phyloP scores from a whole-genome alignment of 495 filamentous ascomycete species.

The Sabuloglossum arenarium region DNA sequence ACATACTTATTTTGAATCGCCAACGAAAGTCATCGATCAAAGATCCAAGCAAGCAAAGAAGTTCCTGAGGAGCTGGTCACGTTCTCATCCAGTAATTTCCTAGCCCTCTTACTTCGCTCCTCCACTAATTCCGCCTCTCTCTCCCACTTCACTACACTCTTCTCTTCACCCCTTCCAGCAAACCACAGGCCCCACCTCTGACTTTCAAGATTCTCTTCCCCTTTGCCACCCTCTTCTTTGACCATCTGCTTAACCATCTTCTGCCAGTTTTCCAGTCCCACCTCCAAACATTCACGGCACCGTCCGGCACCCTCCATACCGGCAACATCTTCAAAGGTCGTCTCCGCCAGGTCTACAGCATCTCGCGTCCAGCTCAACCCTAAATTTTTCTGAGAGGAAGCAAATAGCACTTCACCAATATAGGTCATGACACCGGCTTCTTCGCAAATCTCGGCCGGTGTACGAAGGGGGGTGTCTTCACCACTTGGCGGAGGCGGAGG shows the following conservation, averaged over 20 bases:
- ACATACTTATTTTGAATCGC: background rate
- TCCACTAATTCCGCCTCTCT: background rate
- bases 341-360: constrained; percentile 49
- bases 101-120: background rate
- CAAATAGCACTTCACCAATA: constrained; percentile 85
- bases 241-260: constrained; percentile 43
- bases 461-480: constrained; percentile 37
- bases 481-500: constrained; percentile 45
- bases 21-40: background rate
- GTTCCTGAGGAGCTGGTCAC: background rate
- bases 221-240: constrained; percentile 17
- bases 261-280: constrained; percentile 54
- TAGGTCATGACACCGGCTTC: constrained; percentile 73
- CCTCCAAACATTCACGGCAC: constrained; percentile 51
- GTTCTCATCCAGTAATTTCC: constrained; percentile 1
- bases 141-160: constrained; percentile 12
- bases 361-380: constrained; percentile 74
- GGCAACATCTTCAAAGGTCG: constrained; percentile 22
- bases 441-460: constrained; percentile 44
- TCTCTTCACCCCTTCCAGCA: constrained; percentile 13
- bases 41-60: background rate
- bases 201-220: background rate
- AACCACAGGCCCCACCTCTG: background rate
- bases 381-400: constrained; percentile 22
- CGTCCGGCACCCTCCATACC: constrained; percentile 20